phyloP scores from a whole-genome alignment of 805 yeast species.

The Ogataea degrootiae region DNA sequence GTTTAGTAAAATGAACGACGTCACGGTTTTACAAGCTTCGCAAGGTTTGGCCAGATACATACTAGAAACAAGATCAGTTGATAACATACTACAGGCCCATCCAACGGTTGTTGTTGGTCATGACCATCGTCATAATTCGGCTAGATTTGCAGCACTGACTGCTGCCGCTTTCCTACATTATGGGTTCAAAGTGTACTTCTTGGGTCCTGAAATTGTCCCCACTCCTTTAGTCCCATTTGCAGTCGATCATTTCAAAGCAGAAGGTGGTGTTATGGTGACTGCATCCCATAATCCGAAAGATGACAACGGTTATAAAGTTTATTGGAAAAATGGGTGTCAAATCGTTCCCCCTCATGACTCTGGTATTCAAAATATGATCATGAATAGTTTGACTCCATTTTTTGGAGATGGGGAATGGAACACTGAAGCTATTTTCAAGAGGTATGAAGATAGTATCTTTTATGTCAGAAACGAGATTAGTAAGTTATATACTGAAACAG shows the following conservation, averaged over 20 bases:
- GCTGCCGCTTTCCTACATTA: constrained; percentile 64
- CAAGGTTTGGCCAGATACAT: constrained; percentile 67
- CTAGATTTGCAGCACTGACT: constrained; percentile 71
- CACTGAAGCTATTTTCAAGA: constrained; percentile 26
- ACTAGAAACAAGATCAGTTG: constrained; percentile 25
- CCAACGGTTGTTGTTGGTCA: constrained; percentile 72
- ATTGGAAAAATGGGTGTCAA: constrained; percentile 91
- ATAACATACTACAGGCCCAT: constrained; percentile 19
- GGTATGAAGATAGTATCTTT: constrained; percentile 24
- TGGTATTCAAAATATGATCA: constrained; percentile 63
- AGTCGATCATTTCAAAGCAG: constrained; percentile 55
- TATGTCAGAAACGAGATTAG: constrained; percentile 41
- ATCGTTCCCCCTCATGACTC: constrained; percentile 88
- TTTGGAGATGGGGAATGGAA: constrained; percentile 34
- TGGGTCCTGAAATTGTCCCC: constrained; percentile 54
- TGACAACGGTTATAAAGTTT: constrained; percentile 93
- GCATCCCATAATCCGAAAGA: constrained; percentile 83
- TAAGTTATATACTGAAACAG: constrained; percentile 34
- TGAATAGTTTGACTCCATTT: constrained; percentile 59
- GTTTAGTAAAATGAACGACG: constrained; percentile 79
- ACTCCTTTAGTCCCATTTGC: constrained; percentile 94
- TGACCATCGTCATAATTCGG: constrained; percentile 84
- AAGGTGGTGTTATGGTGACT: constrained; percentile 89
- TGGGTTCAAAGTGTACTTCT: constrained; percentile 67
- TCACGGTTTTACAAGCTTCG: constrained; percentile 85